phyloP scores from a whole-genome alignment of 345 rosid genomes.

The Geranium rotundifolium region DNA sequence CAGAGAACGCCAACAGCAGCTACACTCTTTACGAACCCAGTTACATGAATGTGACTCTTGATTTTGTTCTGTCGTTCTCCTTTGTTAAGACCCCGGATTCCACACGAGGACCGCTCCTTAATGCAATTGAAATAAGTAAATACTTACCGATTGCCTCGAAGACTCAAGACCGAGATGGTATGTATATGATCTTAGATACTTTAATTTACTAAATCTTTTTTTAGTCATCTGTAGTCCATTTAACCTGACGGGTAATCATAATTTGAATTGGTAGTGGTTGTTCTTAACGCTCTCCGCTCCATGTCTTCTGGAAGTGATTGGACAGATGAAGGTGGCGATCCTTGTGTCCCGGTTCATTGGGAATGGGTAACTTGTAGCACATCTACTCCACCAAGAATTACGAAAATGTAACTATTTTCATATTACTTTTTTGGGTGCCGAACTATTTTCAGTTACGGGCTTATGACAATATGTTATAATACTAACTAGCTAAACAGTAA shows the following conservation, averaged over 20 bases:
- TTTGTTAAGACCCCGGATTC: constrained; percentile 75
- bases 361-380: constrained; percentile 72
- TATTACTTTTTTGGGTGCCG: neutral
- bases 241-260: constrained; percentile 9
- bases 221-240: neutral
- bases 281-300: constrained; percentile 40
- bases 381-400: constrained; percentile 66
- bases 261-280: constrained; percentile 38
- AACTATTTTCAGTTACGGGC: neutral
- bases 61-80: constrained; percentile 65
- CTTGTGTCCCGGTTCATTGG: constrained; percentile 78
- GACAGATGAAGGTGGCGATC: constrained; percentile 79
- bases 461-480: too few relatives aligned
- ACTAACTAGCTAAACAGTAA: constrained; percentile 31
- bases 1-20: constrained; percentile 91
- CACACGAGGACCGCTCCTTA: constrained; percentile 70
- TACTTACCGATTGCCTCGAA: constrained; percentile 57
- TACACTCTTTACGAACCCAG: constrained; percentile 89
- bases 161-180: constrained; percentile 58
- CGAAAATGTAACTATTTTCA: constrained; percentile 60
- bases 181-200: constrained; percentile 12
- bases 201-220: neutral
- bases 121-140: constrained; percentile 84
- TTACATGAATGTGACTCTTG: constrained; percentile 78
- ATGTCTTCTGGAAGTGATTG: constrained; percentile 41